Evolutionary conservation across 345 rosid species (phyloP).

Genomic region (Trapa bicornis): DNA sequence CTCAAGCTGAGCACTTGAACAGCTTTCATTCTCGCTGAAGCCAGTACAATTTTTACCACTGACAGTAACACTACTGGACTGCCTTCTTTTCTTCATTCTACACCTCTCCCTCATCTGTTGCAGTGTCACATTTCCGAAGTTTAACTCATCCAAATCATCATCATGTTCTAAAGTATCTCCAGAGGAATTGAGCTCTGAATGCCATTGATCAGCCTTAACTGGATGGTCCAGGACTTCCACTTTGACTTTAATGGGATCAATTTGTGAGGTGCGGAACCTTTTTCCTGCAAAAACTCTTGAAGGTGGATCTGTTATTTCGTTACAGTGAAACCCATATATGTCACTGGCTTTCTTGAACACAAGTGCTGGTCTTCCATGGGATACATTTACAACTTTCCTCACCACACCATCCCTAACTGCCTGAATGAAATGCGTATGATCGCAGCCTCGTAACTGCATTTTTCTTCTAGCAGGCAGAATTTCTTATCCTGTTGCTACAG

Average conservation of each 20-base stretch:
- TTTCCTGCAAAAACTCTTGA: slow-evolving; percentile 15
- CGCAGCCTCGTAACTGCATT: slow-evolving; percentile 41
- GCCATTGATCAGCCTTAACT: neutral
- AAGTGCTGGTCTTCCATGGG: slow-evolving; percentile 30
- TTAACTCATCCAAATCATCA: slow-evolving; percentile 18
- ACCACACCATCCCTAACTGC: slow-evolving; percentile 26
- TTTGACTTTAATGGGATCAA: slow-evolving; percentile 12
- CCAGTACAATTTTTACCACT: slow-evolving; percentile 10
- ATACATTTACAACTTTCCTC: slow-evolving; percentile 22
- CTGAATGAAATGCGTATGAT: slow-evolving; percentile 34
- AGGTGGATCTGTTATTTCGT: slow-evolving; percentile 5
- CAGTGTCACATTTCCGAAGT: slow-evolving; percentile 34
- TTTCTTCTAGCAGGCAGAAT: neutral
- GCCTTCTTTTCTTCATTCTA: slow-evolving; percentile 49
- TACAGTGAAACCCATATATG: slow-evolving; percentile 21
- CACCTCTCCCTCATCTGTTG: slow-evolving; percentile 35
- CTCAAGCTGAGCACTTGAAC: slow-evolving; percentile 7
- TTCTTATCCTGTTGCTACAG: neutral
- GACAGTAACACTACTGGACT: slow-evolving; percentile 3
- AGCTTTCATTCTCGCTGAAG: slow-evolving; percentile 14
- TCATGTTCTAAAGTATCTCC: slow-evolving; percentile 5
- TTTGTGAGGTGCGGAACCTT: slow-evolving; percentile 14
- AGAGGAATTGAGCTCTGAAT: neutral
- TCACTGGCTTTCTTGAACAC: slow-evolving; percentile 33
- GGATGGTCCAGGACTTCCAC: slow-evolving; percentile 11